Base-by-base conservation (phyloP, 164 flowering plant species). In the Vitis amurensis region DNA sequence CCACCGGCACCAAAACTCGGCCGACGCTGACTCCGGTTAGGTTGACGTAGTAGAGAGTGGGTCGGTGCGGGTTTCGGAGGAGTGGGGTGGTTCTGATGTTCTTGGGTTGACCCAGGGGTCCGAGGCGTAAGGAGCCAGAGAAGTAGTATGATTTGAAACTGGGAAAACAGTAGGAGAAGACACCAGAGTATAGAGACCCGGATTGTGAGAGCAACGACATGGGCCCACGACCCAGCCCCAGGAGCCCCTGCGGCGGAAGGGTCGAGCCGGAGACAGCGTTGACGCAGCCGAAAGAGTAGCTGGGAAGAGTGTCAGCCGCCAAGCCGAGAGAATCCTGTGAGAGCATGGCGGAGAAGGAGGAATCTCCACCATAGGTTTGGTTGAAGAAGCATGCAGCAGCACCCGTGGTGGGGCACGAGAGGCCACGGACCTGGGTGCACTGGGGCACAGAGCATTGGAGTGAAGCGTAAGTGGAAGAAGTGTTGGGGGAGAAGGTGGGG, bases 201-300 rank as follows among this genome's bases (percentile, higher is more conserved):
- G 92, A 74, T 74, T 95, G 99, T 0, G 98, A 83, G 27, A 89
- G 64, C 1, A 95, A 67, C 0, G 99, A 95, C 81, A 89, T 56
- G 59, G 97, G 71, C 1, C 99, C 99, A 5, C 97, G 92, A 57
- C 99, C 99, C 75, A 95, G 68, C n/a, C 98, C 99, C 79, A 95
- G 17, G 23, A 95, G 63, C 14, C 99, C 99, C 64, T 95, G 98
- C 2, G 97, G 91, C 27, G 98, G 99, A 11, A 93, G 48, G 5
- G 88, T 74, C 59, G 56, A 60, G 0, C 98, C 98, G 1, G 90
- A 71, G 11, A 82, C 76, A 1, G 90, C 31, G 44, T 60, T 77
- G 63, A 95, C 75, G 80, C 98, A 93, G 10, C 97, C 99, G 55
- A 95, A 91, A 1, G 91, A 55, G 55, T 75, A 95, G 17, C 74